These are phyloP conservation scores for Pseudogymnoascus sp. DNA, from an alignment of 2,329 filamentous ascomycete genomes.

Conservation along the genomic window DNA sequence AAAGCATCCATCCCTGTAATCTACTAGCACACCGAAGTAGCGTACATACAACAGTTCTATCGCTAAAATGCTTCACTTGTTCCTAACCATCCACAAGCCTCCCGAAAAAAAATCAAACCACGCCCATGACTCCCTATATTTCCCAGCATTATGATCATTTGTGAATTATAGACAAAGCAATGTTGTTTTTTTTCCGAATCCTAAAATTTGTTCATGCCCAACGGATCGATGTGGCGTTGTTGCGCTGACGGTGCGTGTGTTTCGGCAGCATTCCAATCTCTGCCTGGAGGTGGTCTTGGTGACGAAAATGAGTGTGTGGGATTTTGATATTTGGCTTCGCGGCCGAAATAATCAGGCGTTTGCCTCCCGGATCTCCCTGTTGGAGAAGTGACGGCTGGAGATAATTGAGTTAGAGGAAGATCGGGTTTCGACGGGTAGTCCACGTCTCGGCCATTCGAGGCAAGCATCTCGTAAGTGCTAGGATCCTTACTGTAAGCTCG, in stretches of 20 bases:
- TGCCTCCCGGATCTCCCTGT: conserved; percentile 24
- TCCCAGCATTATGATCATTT: conserved; percentile 5
- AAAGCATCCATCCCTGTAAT: conserved; percentile 1
- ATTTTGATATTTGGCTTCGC: conserved; percentile 39
- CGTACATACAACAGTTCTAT: conserved; percentile 4
- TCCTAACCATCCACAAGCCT: not conserved
- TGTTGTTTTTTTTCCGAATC: not conserved
- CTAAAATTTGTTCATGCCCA: conserved; percentile 27
- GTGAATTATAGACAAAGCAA: conserved; percentile 5
- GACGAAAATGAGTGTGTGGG: conserved; percentile 41
- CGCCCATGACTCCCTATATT: conserved; percentile 6
- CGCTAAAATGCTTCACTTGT: conserved; percentile 6
- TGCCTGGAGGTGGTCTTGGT: conserved; percentile 33
- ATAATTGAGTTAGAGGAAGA: conserved; percentile 20
- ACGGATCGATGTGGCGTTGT: conserved; percentile 23
- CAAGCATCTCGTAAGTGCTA: conserved; percentile 76
- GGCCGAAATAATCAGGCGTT: conserved; percentile 33
- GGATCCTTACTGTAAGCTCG: conserved; percentile 48
- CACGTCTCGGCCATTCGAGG: conserved; percentile 38
- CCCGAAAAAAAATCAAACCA: not conserved
- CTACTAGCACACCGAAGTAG: conserved; percentile 6
- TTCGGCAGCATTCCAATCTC: conserved; percentile 21
- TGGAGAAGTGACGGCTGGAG: conserved; percentile 15
- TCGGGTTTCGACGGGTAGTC: conserved; percentile 25
- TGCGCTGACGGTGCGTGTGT: conserved; percentile 20